Percentiles rank a stretch among this genome's conserved stretches.
These are phyloP conservation scores for Pseudodiploospora longispora DNA, from an alignment of 2,329 filamentous ascomycete species.

Conservation along the genomic window DNA sequence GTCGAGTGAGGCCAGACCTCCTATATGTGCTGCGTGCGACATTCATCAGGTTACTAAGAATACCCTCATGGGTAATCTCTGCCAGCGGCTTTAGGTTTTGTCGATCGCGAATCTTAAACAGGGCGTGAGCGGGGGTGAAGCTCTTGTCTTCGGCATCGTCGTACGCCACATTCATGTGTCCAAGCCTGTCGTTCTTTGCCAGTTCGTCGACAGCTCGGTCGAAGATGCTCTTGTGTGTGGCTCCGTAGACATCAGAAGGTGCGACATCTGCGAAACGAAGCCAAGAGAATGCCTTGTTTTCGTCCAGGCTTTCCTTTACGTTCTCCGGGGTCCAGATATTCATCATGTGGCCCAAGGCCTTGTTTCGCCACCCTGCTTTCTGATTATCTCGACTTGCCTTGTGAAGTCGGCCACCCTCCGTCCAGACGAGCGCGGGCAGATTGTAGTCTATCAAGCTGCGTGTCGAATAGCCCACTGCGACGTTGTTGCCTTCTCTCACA, in stretches of 20 bases:
- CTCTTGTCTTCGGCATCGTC: slow-evolving; percentile 53
- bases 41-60: slow-evolving; percentile 70
- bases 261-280: slow-evolving; percentile 78
- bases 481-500: slow-evolving; percentile 73
- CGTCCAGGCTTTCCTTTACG: slow-evolving; percentile 54
- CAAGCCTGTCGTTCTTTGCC: slow-evolving; percentile 50
- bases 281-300: slow-evolving; percentile 72
- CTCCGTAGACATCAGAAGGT: slow-evolving; percentile 60
- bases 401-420: slow-evolving; percentile 68
- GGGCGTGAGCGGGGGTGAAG: slow-evolving; percentile 64
- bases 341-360: slow-evolving; percentile 72
- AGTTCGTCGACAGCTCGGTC: slow-evolving; percentile 60
- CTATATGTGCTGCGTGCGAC: slow-evolving; percentile 60
- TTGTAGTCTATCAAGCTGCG: slow-evolving; percentile 79
- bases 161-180: slow-evolving; percentile 61
- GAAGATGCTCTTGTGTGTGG: slow-evolving; percentile 64
- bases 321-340: slow-evolving; percentile 85
- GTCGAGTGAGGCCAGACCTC: slow-evolving; percentile 62
- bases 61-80: slow-evolving; percentile 62
- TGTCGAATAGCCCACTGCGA: slow-evolving; percentile 80
- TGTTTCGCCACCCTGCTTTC: slow-evolving; percentile 70
- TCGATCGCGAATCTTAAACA: slow-evolving; percentile 73
- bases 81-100: slow-evolving; percentile 58
- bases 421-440: slow-evolving; percentile 73
- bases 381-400: slow-evolving; percentile 65